Evolutionary conservation across 2,329 filamentous ascomycete genomes (phyloP).

Genomic region (Aureobasidium sp.): DNA sequence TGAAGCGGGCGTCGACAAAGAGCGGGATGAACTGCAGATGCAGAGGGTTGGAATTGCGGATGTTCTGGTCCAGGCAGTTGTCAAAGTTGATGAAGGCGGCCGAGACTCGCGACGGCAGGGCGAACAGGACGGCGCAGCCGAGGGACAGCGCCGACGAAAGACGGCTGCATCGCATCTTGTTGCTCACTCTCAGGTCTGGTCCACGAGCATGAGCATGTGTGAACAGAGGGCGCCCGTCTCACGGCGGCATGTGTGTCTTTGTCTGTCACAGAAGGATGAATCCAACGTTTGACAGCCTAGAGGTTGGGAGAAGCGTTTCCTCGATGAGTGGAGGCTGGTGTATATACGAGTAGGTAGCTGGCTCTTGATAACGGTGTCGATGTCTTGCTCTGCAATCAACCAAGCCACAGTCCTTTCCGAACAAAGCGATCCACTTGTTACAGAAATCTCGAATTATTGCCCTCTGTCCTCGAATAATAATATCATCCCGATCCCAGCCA

Average conservation of each 20-base stretch:
- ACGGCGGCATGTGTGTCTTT: slow-evolving; percentile 5
- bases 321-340: background rate
- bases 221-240: background rate
- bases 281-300: background rate
- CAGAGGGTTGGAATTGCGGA: slow-evolving; percentile 50
- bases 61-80: slow-evolving; percentile 66
- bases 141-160: background rate
- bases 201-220: slow-evolving; percentile 10
- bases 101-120: slow-evolving; percentile 25
- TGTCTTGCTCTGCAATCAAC: background rate
- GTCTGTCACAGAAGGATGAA: background rate
- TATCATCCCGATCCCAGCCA: background rate
- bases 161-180: background rate
- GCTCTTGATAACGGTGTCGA: no score
- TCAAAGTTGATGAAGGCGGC: slow-evolving; percentile 69
- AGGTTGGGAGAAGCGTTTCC: slow-evolving; percentile 5
- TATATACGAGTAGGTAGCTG: background rate
- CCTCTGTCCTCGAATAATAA: background rate
- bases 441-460: background rate
- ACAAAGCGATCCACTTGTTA: background rate
- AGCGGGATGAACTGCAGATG: slow-evolving; percentile 75
- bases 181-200: slow-evolving; percentile 6
- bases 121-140: background rate
- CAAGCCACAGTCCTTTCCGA: background rate
- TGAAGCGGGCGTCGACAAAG: slow-evolving; percentile 67